Conservation (phyloP, 2,329 filamentous ascomycete genomes). For the Colletotrichum graminicola region DNA sequence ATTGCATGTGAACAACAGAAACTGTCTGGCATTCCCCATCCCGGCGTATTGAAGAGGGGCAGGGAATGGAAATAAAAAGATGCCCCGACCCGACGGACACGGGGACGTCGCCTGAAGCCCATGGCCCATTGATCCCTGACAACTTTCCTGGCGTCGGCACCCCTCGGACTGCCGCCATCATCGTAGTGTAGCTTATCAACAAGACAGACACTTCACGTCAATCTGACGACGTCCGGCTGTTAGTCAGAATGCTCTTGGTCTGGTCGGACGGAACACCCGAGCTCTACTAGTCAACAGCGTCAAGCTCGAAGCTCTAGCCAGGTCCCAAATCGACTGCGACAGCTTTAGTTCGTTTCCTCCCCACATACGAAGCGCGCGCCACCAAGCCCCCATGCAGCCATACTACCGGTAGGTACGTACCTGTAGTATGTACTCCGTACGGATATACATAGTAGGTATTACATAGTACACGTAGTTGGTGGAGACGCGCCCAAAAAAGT, state of each 20-base stretch:
- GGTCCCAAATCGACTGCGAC: not conserved
- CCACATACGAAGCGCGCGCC: conserved; percentile 22
- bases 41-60: not conserved
- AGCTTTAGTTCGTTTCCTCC: conserved; percentile 21
- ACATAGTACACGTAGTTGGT: no score
- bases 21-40: not conserved
- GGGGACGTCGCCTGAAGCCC: conserved; percentile 2
- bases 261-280: not conserved
- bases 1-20: conserved; percentile 33
- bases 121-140: not conserved
- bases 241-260: not conserved
- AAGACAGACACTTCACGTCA: not conserved
- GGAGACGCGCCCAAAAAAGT: conserved; percentile 1
- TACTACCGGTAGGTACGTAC: no score
- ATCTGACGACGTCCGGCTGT: not conserved
- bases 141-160: not conserved
- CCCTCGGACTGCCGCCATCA: not conserved
- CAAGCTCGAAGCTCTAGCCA: conserved; percentile 21
- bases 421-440: no score
- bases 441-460: no score
- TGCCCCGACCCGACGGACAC: conserved; percentile 39
- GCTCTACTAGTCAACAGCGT: not conserved
- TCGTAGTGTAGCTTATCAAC: conserved; percentile 8
- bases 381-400: conserved; percentile 19
- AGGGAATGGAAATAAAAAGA: conserved; percentile 35